Evolutionary conservation across 2,329 filamentous ascomycete species (phyloP), one percentile per base, ranked within the genome.

Genomic region (Colletotrichum spaethianum): DNA sequence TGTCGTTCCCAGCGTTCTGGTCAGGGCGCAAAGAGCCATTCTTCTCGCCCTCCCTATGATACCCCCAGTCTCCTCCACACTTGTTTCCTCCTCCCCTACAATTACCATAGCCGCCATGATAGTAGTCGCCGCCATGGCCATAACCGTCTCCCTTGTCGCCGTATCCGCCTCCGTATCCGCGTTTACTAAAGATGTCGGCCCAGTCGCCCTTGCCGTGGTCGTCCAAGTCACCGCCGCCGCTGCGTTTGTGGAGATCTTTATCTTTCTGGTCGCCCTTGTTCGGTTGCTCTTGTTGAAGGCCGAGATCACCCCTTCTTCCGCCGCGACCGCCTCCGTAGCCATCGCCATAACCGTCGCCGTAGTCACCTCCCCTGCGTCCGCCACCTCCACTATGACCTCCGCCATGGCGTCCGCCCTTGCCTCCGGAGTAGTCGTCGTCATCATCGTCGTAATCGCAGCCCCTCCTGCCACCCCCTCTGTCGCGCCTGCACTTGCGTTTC

Each of bases 1-100:
- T 36, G 18, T 46, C 6, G n/a, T 31, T 23, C n/a, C n/a, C 31
- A 6, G 31, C 14, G 11, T 18, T 31, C 5, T 62, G 56, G n/a
- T 67, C 46, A 9, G 42, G 40, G 26, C 33, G 63, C 56, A 50
- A 62, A 33, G 48, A 56, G 3, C 55, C 69, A 36, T 40, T 68
- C 42, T 33, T 61, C 11, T 46, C 56, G 20, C 50, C 50, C 12
- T 31, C 6, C 1, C 8, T 28, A n/a, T n/a, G n/a, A n/a, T n/a
- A n/a, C 20, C 53, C 28, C 53, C 33, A 38, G 12, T 36, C 64
- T 53, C 56, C 33, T 16, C 56, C 55, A 1, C 64, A 57, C 18
- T 50, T 53, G 12, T 26, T 26, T 33, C 56, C 56, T n/a, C 36
- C 56, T 31, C 44, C 44, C 26, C 28, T 40, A 11, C 50, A 55